Base-by-base conservation (phyloP, 345 rosid genomes). In the Lepidium africanum region DNA sequence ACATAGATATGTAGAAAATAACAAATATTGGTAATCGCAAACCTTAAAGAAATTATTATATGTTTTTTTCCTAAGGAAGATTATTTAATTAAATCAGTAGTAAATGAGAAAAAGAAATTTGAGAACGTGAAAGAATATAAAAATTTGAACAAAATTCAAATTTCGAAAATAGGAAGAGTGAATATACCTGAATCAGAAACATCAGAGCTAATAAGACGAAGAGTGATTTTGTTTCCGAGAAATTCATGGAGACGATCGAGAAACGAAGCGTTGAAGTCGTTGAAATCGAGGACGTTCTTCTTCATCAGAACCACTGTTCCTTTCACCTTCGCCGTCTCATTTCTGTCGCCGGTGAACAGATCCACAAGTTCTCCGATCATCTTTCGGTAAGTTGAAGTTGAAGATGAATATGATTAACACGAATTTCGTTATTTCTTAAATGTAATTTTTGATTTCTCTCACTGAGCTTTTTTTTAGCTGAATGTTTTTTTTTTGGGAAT, bases 231-330 rank as follows among this genome's bases (percentile, higher is more conserved):
- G 53, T 74, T 74, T 16, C 96, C 92, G 5, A 85, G 25, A 71
- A 90, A 59, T 62, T 93, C 97, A 15, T 83, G 80, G 38, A 90
- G 10, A 7, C 86, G 70, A 63, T 90, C 98, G 13, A 86, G 83
- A 30, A 88, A 3, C 10, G 92, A 81, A 54, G 87, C 90, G 9
- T 73, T 30, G 62, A 86, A 84, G 74, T 92, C 98, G 60, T 81
- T 93, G 81, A 90, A 84, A 69, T 87, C 97, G 75, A 93, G 71
- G 45, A 87, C 94, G 66, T 88, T 88, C 75, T 93, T 90, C 79
- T 84, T 93, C 94, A 88, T 93, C 82, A 93, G 73, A 55, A 88
- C 87, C 41, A 84, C 96, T 11, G 74, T 87, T 6, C 97, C 97
- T 51, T 43, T 80, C 58, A 89, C 81, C 76, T 79, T 84, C 69